These are phyloP conservation scores for Solanum tacnaense DNA, from an alignment of 257 asterid species.

Conservation along the genomic window DNA sequence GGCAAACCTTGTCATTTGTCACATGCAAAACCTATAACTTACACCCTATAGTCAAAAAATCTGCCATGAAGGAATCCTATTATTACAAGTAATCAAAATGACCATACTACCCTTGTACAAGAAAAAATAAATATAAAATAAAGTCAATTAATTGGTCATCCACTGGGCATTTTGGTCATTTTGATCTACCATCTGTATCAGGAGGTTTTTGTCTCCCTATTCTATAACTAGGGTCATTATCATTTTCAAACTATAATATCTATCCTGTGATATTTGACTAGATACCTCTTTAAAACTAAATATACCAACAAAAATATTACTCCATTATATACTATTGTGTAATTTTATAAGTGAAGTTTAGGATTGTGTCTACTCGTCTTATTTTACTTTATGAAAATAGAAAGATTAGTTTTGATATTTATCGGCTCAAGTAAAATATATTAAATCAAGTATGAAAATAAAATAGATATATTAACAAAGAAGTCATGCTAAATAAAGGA, in stretches of 20 bases:
- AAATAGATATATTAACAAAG: too few species aligned
- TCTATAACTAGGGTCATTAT: background rate
- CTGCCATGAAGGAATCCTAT: background rate
- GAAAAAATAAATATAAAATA: background rate
- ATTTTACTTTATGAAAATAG: too few species aligned
- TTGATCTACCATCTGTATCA: background rate
- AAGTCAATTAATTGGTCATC: background rate
- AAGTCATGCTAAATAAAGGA: too few species aligned
- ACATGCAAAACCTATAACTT: background rate
- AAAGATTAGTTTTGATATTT: fast-evolving
- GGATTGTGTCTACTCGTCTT: fast-evolving
- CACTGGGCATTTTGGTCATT: background rate
- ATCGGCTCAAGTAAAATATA: fast-evolving
- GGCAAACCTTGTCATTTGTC: background rate
- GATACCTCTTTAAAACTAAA: background rate
- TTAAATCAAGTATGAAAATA: too few species aligned
- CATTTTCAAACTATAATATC: background rate
- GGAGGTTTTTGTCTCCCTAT: background rate
- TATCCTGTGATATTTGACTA: background rate
- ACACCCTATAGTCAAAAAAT: background rate
- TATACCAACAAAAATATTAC: fast-evolving
- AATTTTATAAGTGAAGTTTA: background rate
- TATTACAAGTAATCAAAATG: background rate
- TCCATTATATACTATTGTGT: background rate
- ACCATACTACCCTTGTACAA: background rate